A percentile compares a stretch with the other conserved stretches of the same genome.
Evolutionary conservation across 2,329 filamentous ascomycete genomes (phyloP).

Genomic region (Aspergillus nomiae): DNA sequence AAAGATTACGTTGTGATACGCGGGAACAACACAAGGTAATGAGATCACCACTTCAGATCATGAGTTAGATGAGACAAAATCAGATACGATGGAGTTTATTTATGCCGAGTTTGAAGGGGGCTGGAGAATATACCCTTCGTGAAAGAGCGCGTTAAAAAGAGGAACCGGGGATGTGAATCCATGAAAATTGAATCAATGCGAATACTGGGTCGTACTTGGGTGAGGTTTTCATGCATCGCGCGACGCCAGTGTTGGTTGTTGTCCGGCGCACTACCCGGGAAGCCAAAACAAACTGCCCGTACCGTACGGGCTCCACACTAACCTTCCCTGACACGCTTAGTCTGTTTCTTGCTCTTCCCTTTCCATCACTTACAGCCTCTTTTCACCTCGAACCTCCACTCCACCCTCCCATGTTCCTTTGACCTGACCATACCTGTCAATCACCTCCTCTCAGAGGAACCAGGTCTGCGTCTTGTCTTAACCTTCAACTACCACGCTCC

Average conservation of each 20-base stretch:
- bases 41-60: background rate
- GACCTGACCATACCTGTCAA: constrained; percentile 8
- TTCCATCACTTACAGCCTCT: constrained; percentile 6
- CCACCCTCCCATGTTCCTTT: constrained; percentile 8
- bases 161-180: background rate
- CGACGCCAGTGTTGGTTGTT: constrained; percentile 26
- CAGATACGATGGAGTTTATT: background rate
- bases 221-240: constrained; percentile 6
- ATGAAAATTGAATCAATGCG: background rate
- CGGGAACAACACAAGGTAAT: background rate
- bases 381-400: constrained; percentile 15
- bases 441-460: constrained; percentile 8
- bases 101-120: background rate
- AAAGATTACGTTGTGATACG: background rate
- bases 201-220: constrained; percentile 2
- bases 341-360: constrained; percentile 16
- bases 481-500: constrained; percentile 16
- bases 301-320: constrained; percentile 30
- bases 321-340: constrained; percentile 31
- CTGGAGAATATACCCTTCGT: background rate
- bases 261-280: constrained; percentile 34
- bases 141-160: background rate
- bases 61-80: background rate
- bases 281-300: constrained; percentile 38
- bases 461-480: constrained; percentile 17